These are phyloP conservation scores for Scedosporium apiospermum DNA, from an alignment of 2,329 filamentous ascomycete genomes.

Conservation along the genomic window DNA sequence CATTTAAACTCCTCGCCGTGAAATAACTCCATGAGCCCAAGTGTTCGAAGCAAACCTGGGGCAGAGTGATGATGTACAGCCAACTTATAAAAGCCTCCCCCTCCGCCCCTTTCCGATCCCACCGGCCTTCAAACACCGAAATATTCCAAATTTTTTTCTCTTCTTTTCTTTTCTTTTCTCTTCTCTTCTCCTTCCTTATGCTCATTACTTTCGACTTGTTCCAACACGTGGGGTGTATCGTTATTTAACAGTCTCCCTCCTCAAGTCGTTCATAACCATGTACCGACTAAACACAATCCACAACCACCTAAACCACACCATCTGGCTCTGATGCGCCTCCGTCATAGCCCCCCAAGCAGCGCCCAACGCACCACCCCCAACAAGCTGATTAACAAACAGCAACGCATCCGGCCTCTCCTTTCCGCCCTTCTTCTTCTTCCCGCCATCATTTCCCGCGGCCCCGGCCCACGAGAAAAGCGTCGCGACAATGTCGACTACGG, in stretches of 20 bases:
- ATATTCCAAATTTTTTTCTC: background rate
- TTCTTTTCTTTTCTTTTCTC: too few species aligned
- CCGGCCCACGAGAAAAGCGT: conserved; percentile 54
- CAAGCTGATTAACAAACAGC: conserved; percentile 63
- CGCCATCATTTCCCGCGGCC: conserved; percentile 11
- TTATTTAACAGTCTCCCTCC: conserved; percentile 34
- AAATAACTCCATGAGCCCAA: background rate
- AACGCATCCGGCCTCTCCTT: conserved; percentile 45
- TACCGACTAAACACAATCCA: conserved; percentile 90
- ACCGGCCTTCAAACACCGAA: background rate
- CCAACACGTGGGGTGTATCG: too few species aligned
- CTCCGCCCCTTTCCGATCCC: background rate
- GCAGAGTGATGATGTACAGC: background rate
- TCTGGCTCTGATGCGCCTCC: conserved; percentile 83
- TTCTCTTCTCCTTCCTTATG: background rate
- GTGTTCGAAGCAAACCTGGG: background rate
- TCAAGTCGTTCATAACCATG: conserved; percentile 90
- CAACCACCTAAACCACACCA: conserved; percentile 96
- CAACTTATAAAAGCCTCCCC: background rate
- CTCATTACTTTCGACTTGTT: too few species aligned
- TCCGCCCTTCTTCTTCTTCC: conserved; percentile 12
- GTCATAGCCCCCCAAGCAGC: conserved; percentile 81
- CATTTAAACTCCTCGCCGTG: background rate
- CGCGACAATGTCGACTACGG: conserved; percentile 63
- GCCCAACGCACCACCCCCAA: conserved; percentile 40